Conservation (phyloP, 2,329 filamentous ascomycete genomes). For the Trichoderma afroharzianum region DNA sequence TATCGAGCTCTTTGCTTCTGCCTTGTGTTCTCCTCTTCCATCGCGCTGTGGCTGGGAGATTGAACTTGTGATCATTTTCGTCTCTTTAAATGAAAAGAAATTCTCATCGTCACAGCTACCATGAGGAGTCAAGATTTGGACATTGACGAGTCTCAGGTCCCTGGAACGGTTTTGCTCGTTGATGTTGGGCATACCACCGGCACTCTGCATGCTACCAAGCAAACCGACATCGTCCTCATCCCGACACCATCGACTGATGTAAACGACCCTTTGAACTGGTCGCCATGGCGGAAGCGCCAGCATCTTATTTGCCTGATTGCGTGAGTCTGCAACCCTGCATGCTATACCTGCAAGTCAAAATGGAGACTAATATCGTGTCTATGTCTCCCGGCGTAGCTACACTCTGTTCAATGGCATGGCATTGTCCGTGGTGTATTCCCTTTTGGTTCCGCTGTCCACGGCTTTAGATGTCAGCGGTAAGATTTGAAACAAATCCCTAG, state of each 20-base stretch:
- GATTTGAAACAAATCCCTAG: not conserved
- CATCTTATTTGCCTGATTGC: conserved; percentile 29
- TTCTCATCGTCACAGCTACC: not conserved
- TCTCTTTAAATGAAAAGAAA: not conserved
- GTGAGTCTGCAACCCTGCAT: conserved; percentile 22
- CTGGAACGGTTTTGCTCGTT: conserved; percentile 41
- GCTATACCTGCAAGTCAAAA: not conserved
- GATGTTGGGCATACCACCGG: conserved; percentile 34
- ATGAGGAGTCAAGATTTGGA: not conserved
- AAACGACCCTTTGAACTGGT: conserved; percentile 53
- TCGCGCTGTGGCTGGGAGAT: not conserved
- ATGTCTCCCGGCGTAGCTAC: conserved; percentile 26
- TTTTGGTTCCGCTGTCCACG: conserved; percentile 34
- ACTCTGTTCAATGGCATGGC: conserved; percentile 40
- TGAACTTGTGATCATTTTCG: not conserved
- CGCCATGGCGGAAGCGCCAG: conserved; percentile 25
- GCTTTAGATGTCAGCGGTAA: conserved; percentile 29
- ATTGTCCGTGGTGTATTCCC: conserved; percentile 37
- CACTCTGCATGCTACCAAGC: conserved; percentile 31
- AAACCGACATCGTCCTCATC: conserved; percentile 46
- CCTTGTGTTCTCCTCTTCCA: not conserved
- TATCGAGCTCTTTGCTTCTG: not conserved
- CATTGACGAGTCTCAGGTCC: conserved; percentile 25
- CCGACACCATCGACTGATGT: conserved; percentile 48
- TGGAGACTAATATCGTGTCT: not conserved